Percentiles rank a stretch among this genome's conserved stretches.
These are phyloP conservation scores for Oleoguttula mirabilis DNA, from an alignment of 495 filamentous ascomycete species.

Conservation along the genomic window DNA sequence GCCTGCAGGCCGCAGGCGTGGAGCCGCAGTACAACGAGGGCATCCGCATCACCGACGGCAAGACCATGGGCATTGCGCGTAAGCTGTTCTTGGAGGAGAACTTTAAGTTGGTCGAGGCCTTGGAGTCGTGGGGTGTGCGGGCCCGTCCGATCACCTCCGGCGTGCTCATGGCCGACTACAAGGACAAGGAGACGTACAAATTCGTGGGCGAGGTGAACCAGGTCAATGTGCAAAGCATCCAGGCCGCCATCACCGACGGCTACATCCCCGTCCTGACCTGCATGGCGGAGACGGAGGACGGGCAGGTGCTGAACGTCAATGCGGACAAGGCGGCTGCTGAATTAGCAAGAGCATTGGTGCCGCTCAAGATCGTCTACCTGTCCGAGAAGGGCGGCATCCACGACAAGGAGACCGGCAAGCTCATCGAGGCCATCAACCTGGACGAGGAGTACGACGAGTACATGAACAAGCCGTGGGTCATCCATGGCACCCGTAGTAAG, in stretches of 20 bases:
- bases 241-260: constrained; percentile 81
- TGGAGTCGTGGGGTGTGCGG: constrained; percentile 83
- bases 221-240: constrained; percentile 82
- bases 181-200: constrained; percentile 90
- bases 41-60: constrained; percentile 89
- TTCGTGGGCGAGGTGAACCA: constrained; percentile 90
- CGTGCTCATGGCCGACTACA: constrained; percentile 88
- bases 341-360: constrained; percentile 76
- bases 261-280: constrained; percentile 92
- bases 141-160: constrained; percentile 86
- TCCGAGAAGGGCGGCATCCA: constrained; percentile 96
- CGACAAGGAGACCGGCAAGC: constrained; percentile 83
- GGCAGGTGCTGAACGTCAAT: constrained; percentile 95
- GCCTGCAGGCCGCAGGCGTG: constrained; percentile 71
- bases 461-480: constrained; percentile 93
- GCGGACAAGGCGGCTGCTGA: constrained; percentile 94
- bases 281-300: constrained; percentile 88
- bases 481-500: constrained; percentile 90
- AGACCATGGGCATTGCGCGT: constrained; percentile 81
- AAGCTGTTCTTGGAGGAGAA: constrained; percentile 94
- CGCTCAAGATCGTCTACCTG: constrained; percentile 95
- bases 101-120: constrained; percentile 80
- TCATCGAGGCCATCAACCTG: constrained; percentile 95
- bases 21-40: constrained; percentile 96
- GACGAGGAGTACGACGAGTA: constrained; percentile 94